phyloP scores from a whole-genome alignment of 2,329 filamentous ascomycete genomes.

The Mollisia scopiformis region DNA sequence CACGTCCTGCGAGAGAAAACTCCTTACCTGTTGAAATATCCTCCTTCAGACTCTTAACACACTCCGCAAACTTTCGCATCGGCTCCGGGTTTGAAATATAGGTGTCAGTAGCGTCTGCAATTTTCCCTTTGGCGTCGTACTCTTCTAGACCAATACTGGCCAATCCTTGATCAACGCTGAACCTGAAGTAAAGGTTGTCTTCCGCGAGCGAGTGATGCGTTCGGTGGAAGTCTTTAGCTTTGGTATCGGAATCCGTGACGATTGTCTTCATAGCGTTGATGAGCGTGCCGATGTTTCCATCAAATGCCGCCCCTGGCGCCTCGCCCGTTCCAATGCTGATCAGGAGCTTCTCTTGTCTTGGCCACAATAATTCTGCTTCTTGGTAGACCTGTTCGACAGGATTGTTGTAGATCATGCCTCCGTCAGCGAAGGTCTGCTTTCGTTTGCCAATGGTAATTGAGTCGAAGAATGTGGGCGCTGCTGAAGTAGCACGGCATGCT shows the following conservation, averaged over 20 bases:
- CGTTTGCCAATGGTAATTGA: conserved; percentile 41
- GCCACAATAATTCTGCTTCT: conserved; percentile 43
- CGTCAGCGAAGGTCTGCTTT: conserved; percentile 43
- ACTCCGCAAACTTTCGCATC: too few species aligned
- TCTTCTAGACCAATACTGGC: conserved; percentile 46
- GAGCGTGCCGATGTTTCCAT: conserved; percentile 34
- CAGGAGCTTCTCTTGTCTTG: conserved; percentile 38
- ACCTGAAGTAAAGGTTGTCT: not conserved
- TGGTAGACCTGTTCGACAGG: conserved; percentile 45
- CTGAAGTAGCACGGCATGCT: conserved; percentile 47
- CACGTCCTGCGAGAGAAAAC: too few species aligned
- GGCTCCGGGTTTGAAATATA: not conserved
- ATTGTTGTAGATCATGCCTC: conserved; percentile 48
- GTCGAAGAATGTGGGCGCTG: conserved; percentile 45
- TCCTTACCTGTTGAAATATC: too few species aligned
- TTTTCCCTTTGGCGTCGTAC: conserved; percentile 34
- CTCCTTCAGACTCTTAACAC: too few species aligned
- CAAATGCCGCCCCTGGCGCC: conserved; percentile 34
- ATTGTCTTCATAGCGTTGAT: conserved; percentile 30
- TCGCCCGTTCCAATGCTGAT: conserved; percentile 44
- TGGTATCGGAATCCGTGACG: conserved; percentile 44
- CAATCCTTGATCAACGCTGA: conserved; percentile 37
- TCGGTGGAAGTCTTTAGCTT: conserved; percentile 40
- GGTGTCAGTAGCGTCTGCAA: conserved; percentile 25
- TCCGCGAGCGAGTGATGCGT: conserved; percentile 38